phyloP scores from a whole-genome alignment of 164 flowering plant species.

The Vitis rupestris region DNA sequence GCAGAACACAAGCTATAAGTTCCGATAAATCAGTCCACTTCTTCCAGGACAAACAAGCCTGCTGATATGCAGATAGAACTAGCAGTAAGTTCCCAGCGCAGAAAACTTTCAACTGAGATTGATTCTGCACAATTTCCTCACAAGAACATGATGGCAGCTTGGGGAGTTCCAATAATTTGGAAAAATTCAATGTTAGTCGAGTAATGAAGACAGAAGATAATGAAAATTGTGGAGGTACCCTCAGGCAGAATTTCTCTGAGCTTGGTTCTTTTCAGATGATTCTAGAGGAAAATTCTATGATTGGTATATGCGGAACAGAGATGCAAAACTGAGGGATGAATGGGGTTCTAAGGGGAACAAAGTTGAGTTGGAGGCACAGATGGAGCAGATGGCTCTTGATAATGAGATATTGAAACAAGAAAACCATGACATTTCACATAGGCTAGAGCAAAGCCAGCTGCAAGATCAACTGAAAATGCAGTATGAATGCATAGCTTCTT shows the following conservation, averaged over 20 bases:
- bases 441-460: slow-evolving; percentile 60
- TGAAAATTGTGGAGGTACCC: slow-evolving; percentile 25
- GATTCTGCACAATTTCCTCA: slow-evolving; percentile 33
- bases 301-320: slow-evolving; percentile 80
- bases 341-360: slow-evolving; percentile 52
- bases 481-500: slow-evolving; percentile 57
- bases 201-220: slow-evolving; percentile 34
- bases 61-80: slow-evolving; percentile 40
- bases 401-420: slow-evolving; percentile 82
- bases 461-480: slow-evolving; percentile 73
- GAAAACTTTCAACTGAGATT: slow-evolving; percentile 29
- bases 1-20: slow-evolving; percentile 90
- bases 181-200: slow-evolving; percentile 33
- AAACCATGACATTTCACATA: slow-evolving; percentile 60
- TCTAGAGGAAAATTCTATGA: slow-evolving; percentile 76
- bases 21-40: slow-evolving; percentile 70
- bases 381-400: slow-evolving; percentile 76
- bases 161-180: slow-evolving; percentile 27
- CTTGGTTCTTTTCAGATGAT: slow-evolving; percentile 47
- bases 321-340: slow-evolving; percentile 82
- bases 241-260: slow-evolving; percentile 43
- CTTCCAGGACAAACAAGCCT: slow-evolving; percentile 54
- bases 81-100: slow-evolving; percentile 24
- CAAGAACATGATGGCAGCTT: slow-evolving; percentile 25
- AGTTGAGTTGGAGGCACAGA: slow-evolving; percentile 82